Conservation (phyloP, 108 stramenopile genomes). For the Skeletonema marinoi region DNA sequence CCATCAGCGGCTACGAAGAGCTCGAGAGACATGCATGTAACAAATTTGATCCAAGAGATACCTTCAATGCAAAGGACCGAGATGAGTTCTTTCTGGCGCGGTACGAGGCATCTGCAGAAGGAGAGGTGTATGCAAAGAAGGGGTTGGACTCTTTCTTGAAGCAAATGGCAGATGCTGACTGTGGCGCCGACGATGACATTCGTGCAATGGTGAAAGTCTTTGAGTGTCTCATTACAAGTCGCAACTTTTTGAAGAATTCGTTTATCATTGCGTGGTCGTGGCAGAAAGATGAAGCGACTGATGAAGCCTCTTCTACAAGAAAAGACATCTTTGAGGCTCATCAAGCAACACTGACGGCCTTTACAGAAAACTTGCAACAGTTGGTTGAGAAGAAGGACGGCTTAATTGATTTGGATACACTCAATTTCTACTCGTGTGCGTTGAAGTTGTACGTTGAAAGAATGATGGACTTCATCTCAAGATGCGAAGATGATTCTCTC, state of each 20-base stretch:
- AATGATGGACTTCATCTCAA: neutral
- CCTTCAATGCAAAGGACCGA: constrained; percentile 20
- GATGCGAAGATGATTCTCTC: neutral
- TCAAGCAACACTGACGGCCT: neutral
- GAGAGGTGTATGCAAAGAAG: constrained; percentile 56
- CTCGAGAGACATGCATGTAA: constrained; percentile 37
- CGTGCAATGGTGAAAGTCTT: constrained; percentile 50
- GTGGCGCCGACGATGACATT: constrained; percentile 10
- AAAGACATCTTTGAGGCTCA: neutral
- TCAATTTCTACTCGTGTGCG: neutral
- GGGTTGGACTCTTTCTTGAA: constrained; percentile 27
- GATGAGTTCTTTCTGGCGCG: constrained; percentile 70
- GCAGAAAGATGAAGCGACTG: neutral
- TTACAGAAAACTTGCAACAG: neutral
- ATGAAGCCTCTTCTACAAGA: neutral
- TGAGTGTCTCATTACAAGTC: constrained; percentile 59
- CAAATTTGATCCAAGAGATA: constrained; percentile 46
- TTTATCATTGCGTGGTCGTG: constrained; percentile 32
- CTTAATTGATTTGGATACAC: neutral
- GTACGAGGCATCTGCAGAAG: constrained; percentile 63
- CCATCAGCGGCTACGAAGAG: constrained; percentile 4
- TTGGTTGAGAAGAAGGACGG: neutral
- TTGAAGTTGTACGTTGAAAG: neutral
- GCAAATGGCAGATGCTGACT: neutral
- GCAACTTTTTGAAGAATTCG: constrained; percentile 67